A percentile compares a stretch with the other conserved stretches of the same genome.
These are phyloP conservation scores for Dactylellina parvicollis DNA, from an alignment of 2,329 filamentous ascomycete species.

Conservation along the genomic window DNA sequence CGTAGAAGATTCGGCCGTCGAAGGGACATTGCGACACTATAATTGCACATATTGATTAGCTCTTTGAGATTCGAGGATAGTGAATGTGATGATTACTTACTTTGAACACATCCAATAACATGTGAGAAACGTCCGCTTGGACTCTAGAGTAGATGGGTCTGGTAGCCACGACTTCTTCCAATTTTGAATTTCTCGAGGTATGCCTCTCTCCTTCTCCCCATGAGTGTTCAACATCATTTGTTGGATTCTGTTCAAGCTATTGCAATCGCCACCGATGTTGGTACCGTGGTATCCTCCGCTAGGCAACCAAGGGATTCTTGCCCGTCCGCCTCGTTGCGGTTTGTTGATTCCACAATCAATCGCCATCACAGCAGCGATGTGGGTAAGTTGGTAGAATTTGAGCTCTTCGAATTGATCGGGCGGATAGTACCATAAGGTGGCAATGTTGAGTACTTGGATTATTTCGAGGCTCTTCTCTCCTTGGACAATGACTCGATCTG, in stretches of 20 bases:
- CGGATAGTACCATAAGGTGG: constrained; percentile 57
- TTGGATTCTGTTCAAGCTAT: constrained; percentile 33
- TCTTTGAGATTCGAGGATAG: not conserved
- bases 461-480: constrained; percentile 58
- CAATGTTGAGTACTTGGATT: constrained; percentile 57
- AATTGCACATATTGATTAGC: constrained; percentile 9
- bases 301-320: constrained; percentile 29
- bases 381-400: constrained; percentile 58
- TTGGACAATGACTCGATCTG: constrained; percentile 57
- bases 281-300: not conserved
- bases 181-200: constrained; percentile 30
- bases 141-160: constrained; percentile 59
- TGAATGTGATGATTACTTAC: constrained; percentile 47
- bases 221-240: constrained; percentile 30
- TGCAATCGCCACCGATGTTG: constrained; percentile 15
- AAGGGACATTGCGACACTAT: constrained; percentile 63
- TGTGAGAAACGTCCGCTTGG: constrained; percentile 60
- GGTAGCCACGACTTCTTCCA: constrained; percentile 53
- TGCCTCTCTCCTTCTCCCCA: constrained; percentile 21
- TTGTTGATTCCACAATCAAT: constrained; percentile 57
- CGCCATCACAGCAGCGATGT: constrained; percentile 58
- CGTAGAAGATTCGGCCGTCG: constrained; percentile 64
- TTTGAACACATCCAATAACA: constrained; percentile 60
- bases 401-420: constrained; percentile 58
- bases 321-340: constrained; percentile 28